These are phyloP conservation scores for Paxillus involutus DNA, from an alignment of 768 basidiomycete species.

Conservation along the genomic window DNA sequence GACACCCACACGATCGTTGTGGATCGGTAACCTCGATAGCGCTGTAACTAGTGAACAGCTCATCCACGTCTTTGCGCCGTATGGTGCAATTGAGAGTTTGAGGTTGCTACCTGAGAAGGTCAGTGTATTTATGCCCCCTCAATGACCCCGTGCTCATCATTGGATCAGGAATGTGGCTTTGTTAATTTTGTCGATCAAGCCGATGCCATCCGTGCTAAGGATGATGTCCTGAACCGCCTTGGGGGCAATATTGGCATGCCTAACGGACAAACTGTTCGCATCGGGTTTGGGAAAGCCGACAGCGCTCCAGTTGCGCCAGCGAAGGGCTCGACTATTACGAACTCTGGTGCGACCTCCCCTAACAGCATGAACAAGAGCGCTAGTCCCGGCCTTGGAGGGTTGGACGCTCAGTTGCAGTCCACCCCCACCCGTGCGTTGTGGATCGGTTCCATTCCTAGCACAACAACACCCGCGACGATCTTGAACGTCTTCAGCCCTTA, in stretches of 20 bases:
- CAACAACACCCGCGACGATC: slow-evolving; percentile 92
- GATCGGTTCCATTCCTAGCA: slow-evolving; percentile 96
- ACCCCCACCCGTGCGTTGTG: slow-evolving; percentile 94
- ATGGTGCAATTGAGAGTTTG: slow-evolving; percentile 96
- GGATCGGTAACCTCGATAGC: slow-evolving; percentile 98
- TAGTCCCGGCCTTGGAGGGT: slow-evolving; percentile 58
- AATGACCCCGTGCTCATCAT: slow-evolving; percentile 16
- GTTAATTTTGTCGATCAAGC: slow-evolving; percentile 97
- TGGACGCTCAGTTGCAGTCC: slow-evolving; percentile 86
- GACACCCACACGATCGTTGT: slow-evolving; percentile 92
- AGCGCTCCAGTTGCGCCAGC: slow-evolving; percentile 91
- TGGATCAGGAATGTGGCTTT: slow-evolving; percentile 89
- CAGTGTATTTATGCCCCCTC: not conserved
- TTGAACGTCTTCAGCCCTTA: slow-evolving; percentile 96
- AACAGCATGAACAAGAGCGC: slow-evolving; percentile 49
- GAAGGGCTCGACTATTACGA: slow-evolving; percentile 64
- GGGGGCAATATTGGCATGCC: slow-evolving; percentile 94
- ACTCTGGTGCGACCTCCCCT: slow-evolving; percentile 66
- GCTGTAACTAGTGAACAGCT: slow-evolving; percentile 93
- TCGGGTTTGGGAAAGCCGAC: slow-evolving; percentile 98
- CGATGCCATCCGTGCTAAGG: slow-evolving; percentile 97
- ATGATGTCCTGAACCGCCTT: slow-evolving; percentile 93
- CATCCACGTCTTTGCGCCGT: slow-evolving; percentile 92
- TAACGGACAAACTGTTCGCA: slow-evolving; percentile 93
- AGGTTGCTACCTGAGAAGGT: slow-evolving; percentile 97